Conservation (phyloP, 306 rosid species). For the barrel medic (Medicago truncatula) region MtrunA17r5.0-ANR NC_053043.1:14452001-14452500, state of each 20-base stretch:
- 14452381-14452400: constrained; percentile 1
- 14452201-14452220: background rate
- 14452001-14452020: constrained; percentile 15
- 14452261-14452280: background rate
- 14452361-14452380: background rate
- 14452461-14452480: background rate
- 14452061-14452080: constrained; percentile 31
- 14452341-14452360: background rate
- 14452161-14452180: background rate
- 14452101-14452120: background rate
- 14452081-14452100: background rate
- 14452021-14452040: constrained; percentile 18
- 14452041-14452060: constrained; percentile 7
- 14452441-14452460: background rate
- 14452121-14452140: constrained; percentile 26
- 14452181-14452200: background rate
- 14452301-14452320: background rate
- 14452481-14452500: background rate
- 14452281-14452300: background rate
- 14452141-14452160: constrained; percentile 8
- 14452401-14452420: constrained; percentile 5
- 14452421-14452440: background rate
- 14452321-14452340: background rate
- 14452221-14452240: background rate
- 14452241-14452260: background rate